These are phyloP conservation scores for Alloteropsis angusta DNA, from an alignment of 202 grass and related monocot genomes.

Conservation along the genomic window DNA sequence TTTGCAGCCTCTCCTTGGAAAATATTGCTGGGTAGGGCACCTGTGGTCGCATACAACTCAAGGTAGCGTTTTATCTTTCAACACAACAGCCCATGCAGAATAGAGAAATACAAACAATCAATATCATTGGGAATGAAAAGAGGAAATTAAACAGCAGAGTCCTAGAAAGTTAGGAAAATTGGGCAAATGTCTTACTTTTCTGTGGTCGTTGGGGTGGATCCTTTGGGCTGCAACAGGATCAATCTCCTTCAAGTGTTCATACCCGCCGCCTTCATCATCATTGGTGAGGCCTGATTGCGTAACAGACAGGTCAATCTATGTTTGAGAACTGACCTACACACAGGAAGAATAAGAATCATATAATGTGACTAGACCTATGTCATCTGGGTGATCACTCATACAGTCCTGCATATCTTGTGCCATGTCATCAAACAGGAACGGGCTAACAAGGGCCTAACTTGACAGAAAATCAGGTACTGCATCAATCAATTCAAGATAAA, in stretches of 20 bases:
- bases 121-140: background rate
- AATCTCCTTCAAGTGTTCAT: constrained; percentile 57
- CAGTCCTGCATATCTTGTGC: constrained; percentile 29
- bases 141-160: background rate
- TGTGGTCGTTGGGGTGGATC: constrained; percentile 83
- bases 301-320: background rate
- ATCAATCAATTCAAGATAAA: background rate
- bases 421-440: constrained; percentile 84
- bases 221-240: constrained; percentile 62
- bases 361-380: constrained; percentile 5
- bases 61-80: constrained; percentile 72
- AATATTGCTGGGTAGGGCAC: constrained; percentile 66
- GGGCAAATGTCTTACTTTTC: constrained; percentile 50
- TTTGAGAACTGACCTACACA: background rate
- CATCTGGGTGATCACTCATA: constrained; percentile 10
- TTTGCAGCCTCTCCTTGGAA: constrained; percentile 65
- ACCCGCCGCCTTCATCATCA: constrained; percentile 32
- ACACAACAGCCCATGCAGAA: background rate
- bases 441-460: constrained; percentile 58
- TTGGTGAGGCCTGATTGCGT: constrained; percentile 25
- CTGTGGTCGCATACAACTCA: constrained; percentile 54
- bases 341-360: background rate
- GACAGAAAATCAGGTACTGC: background rate
- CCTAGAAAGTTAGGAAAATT: background rate
- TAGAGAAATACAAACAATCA: background rate